phyloP scores from a whole-genome alignment of 345 rosid species.

The Isatis tinctoria region DNA sequence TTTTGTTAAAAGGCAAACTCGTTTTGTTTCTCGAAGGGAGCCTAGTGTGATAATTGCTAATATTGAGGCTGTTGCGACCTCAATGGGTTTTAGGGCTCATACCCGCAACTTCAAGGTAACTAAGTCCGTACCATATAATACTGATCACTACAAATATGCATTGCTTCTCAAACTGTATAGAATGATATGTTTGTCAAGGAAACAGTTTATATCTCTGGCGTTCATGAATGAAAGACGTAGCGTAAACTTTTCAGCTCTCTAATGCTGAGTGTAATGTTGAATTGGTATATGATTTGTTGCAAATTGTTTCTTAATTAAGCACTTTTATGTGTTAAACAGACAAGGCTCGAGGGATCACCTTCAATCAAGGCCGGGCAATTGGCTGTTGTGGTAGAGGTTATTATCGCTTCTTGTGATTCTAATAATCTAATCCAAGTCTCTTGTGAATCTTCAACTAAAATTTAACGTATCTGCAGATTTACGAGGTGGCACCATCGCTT shows the following conservation, averaged over 20 bases:
- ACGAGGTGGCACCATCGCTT: slow-evolving; percentile 86
- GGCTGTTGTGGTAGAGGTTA: slow-evolving; percentile 79
- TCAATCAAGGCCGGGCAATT: slow-evolving; percentile 54
- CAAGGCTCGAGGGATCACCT: slow-evolving; percentile 68
- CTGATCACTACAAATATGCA: background rate
- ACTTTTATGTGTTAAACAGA: slow-evolving; percentile 33
- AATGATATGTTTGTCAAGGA: background rate
- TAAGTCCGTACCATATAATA: background rate
- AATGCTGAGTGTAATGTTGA: background rate
- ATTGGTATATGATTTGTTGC: background rate
- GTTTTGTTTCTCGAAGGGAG: slow-evolving; percentile 70
- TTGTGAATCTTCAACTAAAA: background rate
- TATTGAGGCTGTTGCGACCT: slow-evolving; percentile 66
- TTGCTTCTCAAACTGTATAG: background rate
- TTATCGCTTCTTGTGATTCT: background rate
- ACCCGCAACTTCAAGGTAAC: slow-evolving; percentile 76
- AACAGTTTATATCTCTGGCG: background rate
- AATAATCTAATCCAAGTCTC: background rate
- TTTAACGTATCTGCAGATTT: slow-evolving; percentile 42
- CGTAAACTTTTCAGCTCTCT: background rate
- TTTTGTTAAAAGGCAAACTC: slow-evolving; percentile 74
- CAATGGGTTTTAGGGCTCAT: slow-evolving; percentile 59
- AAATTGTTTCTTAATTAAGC: background rate
- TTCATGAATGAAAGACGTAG: background rate
- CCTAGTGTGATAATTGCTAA: slow-evolving; percentile 64